Evolutionary conservation across 1,284 basidiomycete genomes (phyloP).

Genomic region (Amylostereum chailletii): DNA sequence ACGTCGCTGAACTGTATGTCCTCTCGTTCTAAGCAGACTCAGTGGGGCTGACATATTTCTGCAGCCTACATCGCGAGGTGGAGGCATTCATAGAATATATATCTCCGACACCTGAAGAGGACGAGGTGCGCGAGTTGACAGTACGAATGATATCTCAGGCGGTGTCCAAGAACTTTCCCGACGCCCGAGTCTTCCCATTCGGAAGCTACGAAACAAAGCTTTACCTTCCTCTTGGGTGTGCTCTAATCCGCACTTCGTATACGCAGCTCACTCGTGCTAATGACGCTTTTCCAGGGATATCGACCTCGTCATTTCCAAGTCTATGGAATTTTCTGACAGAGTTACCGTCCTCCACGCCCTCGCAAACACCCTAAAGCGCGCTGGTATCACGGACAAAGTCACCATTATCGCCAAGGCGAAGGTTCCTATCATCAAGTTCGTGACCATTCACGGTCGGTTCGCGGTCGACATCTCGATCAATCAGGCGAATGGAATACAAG

Average conservation of each 20-base stretch:
- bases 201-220: slow-evolving; percentile 93
- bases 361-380: slow-evolving; percentile 55
- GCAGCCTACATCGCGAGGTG: slow-evolving; percentile 78
- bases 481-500: slow-evolving; percentile 77
- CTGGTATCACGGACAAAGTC: slow-evolving; percentile 59
- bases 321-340: slow-evolving; percentile 57
- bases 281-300: slow-evolving; percentile 46
- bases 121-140: slow-evolving; percentile 74
- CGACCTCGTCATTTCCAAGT: slow-evolving; percentile 62
- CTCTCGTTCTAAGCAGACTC: slow-evolving; percentile 5
- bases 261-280: not conserved
- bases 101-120: slow-evolving; percentile 78
- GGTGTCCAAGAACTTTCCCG: slow-evolving; percentile 61
- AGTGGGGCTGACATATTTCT: slow-evolving; percentile 5
- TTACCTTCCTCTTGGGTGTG: slow-evolving; percentile 89
- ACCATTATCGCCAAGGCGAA: slow-evolving; percentile 85
- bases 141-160: slow-evolving; percentile 69
- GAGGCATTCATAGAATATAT: slow-evolving; percentile 83
- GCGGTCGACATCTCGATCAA: slow-evolving; percentile 90
- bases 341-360: slow-evolving; percentile 50
- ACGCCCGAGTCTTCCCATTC: slow-evolving; percentile 82
- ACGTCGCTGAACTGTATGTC: slow-evolving; percentile 72
- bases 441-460: slow-evolving; percentile 69
- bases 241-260: slow-evolving; percentile 8
- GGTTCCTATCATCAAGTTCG: slow-evolving; percentile 92